Conservation (phyloP, 2,329 filamentous ascomycete genomes). For the Paecilomyces sp. region DNA sequence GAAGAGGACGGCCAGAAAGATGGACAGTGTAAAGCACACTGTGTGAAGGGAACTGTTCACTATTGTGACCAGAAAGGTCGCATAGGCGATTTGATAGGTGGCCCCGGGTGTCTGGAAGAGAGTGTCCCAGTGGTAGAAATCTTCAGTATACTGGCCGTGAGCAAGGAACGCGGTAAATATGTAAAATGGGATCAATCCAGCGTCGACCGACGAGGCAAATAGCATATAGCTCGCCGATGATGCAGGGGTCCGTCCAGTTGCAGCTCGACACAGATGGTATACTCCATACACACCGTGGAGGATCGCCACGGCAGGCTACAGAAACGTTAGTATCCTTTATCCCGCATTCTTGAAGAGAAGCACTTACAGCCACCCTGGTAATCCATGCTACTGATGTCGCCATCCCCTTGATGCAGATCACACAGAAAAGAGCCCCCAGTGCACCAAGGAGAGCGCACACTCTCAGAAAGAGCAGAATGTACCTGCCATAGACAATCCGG, state of each 20-base stretch:
- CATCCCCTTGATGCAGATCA: slow-evolving; percentile 68
- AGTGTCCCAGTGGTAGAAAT: slow-evolving; percentile 56
- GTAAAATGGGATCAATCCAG: slow-evolving; percentile 57
- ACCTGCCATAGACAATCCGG: slow-evolving; percentile 61
- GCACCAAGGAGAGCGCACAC: slow-evolving; percentile 61
- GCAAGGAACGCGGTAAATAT: slow-evolving; percentile 52
- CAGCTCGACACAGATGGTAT: slow-evolving; percentile 68
- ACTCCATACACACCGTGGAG: slow-evolving; percentile 69
- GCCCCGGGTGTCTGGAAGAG: slow-evolving; percentile 52
- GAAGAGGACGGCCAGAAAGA: slow-evolving; percentile 74
- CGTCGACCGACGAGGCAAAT: slow-evolving; percentile 70
- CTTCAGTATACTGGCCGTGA: slow-evolving; percentile 42
- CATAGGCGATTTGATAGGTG: slow-evolving; percentile 55
- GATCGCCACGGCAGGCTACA: slow-evolving; percentile 68
- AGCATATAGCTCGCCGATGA: slow-evolving; percentile 85
- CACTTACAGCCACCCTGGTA: slow-evolving; percentile 66
- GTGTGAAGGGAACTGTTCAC: slow-evolving; percentile 61
- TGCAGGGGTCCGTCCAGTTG: slow-evolving; percentile 63
- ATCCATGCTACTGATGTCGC: slow-evolving; percentile 64
- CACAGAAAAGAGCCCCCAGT: slow-evolving; percentile 63
- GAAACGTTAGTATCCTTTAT: slow-evolving; percentile 2
- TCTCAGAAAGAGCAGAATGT: slow-evolving; percentile 62
- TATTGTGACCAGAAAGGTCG: slow-evolving; percentile 62
- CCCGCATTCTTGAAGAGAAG: background rate
- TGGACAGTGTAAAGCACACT: slow-evolving; percentile 60